A percentile compares a stretch with the other conserved stretches of the same genome.
These are phyloP conservation scores for Cymbopogon citratus DNA, from an alignment of 176 grass and related monocot species.

Conservation along the genomic window DNA sequence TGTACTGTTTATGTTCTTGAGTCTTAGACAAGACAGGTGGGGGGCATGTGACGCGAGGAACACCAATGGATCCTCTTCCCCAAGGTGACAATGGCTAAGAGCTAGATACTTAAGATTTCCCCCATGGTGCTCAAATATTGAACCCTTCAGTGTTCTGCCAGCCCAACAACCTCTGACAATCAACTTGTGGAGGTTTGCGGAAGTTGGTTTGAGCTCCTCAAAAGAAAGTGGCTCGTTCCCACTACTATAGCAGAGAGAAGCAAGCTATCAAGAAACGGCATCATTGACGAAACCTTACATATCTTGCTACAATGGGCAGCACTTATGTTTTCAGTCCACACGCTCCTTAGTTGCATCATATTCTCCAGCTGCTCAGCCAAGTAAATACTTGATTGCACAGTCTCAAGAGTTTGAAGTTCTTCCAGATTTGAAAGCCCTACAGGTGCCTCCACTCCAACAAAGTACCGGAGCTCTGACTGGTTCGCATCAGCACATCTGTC, in stretches of 20 bases:
- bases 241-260: not conserved
- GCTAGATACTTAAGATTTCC: not conserved
- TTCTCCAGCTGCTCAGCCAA: not conserved
- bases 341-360: not conserved
- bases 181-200: too few relatives aligned
- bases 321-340: not conserved
- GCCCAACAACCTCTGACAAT: not conserved
- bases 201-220: too few relatives aligned
- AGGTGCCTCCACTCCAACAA: not conserved
- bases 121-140: not conserved
- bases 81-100: not conserved
- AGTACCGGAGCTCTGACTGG: not conserved
- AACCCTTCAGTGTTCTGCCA: not conserved
- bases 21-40: not conserved
- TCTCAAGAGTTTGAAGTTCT: not conserved
- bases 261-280: not conserved
- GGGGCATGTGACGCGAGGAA: not conserved
- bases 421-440: not conserved
- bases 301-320: too few relatives aligned
- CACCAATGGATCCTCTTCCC: not conserved
- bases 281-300: not conserved
- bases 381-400: not conserved
- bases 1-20: not conserved
- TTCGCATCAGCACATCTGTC: not conserved
- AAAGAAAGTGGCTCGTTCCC: not conserved